Conservation (phyloP, 331 rosid species). For the Malus hybrid region DNA sequence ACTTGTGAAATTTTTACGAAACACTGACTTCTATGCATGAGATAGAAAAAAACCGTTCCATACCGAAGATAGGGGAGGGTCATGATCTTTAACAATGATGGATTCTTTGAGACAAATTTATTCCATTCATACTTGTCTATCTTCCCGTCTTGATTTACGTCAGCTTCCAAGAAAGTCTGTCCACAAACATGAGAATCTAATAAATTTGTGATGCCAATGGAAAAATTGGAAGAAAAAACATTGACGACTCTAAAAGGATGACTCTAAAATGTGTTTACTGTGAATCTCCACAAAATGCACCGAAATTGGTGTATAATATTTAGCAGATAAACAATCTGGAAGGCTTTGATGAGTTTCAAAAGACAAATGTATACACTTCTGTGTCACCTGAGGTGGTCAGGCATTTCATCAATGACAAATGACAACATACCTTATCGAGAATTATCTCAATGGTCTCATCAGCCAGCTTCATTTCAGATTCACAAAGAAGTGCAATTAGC, state of each 20-base stretch:
- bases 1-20: neutral
- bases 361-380: neutral
- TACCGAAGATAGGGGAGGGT: constrained; percentile 85
- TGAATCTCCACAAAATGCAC: neutral
- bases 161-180: constrained; percentile 91
- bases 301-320: neutral
- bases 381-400: too few relatives aligned
- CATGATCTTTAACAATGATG: constrained; percentile 79
- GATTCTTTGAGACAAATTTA: constrained; percentile 58
- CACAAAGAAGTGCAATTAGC: constrained; percentile 83
- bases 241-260: too few relatives aligned
- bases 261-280: neutral
- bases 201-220: too few relatives aligned
- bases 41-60: neutral
- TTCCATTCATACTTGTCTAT: constrained; percentile 80
- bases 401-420: neutral
- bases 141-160: constrained; percentile 79
- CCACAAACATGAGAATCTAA: constrained; percentile 6
- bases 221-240: too few relatives aligned
- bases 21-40: too few relatives aligned
- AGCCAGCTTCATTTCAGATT: constrained; percentile 70
- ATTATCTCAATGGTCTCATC: constrained; percentile 80
- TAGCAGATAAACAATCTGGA: neutral
- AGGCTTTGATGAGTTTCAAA: neutral
- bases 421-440: constrained; percentile 57